Percentiles rank a stretch among this genome's conserved stretches.
These are phyloP conservation scores for Magnolia changhungtana DNA, from an alignment of 164 flowering plant genomes.

Conservation along the genomic window DNA sequence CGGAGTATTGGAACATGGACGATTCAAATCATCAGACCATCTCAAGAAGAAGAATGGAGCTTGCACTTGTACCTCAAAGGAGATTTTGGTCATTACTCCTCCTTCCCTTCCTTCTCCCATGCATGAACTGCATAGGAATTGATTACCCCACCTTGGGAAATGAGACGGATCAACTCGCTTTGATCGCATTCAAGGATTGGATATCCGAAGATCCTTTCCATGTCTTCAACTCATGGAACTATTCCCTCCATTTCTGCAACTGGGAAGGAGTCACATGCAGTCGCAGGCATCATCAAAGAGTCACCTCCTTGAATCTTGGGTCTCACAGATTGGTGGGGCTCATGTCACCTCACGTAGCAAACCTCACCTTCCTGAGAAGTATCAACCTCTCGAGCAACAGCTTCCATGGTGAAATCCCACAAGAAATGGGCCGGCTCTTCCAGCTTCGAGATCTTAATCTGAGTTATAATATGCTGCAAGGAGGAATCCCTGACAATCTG, in stretches of 20 bases:
- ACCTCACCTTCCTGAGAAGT: slow-evolving; percentile 11
- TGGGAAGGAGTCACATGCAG: slow-evolving; percentile 17
- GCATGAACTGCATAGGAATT: no score
- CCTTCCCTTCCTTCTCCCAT: no score
- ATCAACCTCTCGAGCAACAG: slow-evolving; percentile 9
- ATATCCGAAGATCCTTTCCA: slow-evolving; percentile 1
- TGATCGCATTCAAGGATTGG: slow-evolving; percentile 2
- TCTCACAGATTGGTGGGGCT: neutral
- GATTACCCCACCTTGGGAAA: neutral
- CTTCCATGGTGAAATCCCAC: slow-evolving; percentile 10
- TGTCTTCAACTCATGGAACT: slow-evolving; percentile 6
- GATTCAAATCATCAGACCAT: no score
- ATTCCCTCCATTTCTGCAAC: slow-evolving; percentile 8
- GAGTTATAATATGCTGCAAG: slow-evolving; percentile 1
- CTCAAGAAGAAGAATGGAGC: no score
- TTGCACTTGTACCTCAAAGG: no score
- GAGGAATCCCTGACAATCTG: slow-evolving; percentile 12
- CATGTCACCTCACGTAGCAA: slow-evolving; percentile 8
- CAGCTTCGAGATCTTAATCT: slow-evolving; percentile 1
- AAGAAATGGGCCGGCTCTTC: slow-evolving; percentile 11
- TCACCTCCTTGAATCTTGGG: neutral
- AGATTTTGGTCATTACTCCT: no score
- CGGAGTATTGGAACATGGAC: no score
- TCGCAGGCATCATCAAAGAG: slow-evolving; percentile 2
- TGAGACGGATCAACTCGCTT: slow-evolving; percentile 7